Base-by-base conservation (phyloP, 2,329 filamentous ascomycete genomes). In the Calonectria honghensis region DNA sequence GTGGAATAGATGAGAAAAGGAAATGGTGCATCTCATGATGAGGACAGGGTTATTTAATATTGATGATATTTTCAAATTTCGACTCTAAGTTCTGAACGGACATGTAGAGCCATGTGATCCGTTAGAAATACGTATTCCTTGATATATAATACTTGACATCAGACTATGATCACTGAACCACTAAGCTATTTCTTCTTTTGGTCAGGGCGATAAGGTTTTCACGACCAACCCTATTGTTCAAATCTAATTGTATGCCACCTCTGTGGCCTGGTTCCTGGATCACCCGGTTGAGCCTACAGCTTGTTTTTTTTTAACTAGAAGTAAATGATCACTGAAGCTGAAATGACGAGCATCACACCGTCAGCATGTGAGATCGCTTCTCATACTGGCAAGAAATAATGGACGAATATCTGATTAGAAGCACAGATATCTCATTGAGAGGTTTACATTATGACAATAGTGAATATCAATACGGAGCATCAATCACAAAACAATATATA, bases 1-100 rank as follows among this genome's bases (percentile, higher is more conserved):
- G 39, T 64, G 65, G 31, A 66, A 39, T 65, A 72, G 54, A 71
- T 48, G 51, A 72, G 32, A 61, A 54, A 64, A 50, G 37, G 31
- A 37, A 24, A 63, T 20, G 54, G 54, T 57, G 57, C 27, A 63
- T 66, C 37, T 54, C 48, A 35, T 67, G 32, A 48, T 27, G 41
- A 52, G 59, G 37, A 35, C 13, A 65, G 32, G 20, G 39, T 35
- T 61, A 48, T 27, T 64, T 74, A 67, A 68, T 74, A 67, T 50
- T 66, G 63, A 48, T 41, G 24, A 59, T 54, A 48, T 48, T 48
- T 48, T 48, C 45, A 48, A 48, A 24, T 45, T 18, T 45, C 18
- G 18, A 20, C 18, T 45, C 41, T 10, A n/a, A 7, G 6, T 18
- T 45, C 41, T 10, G 24, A 10, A 48, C 45, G 24, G 18, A 4